Evolutionary conservation across 345 rosid genomes (phyloP).

Genomic region (Citrus reticulata): DNA sequence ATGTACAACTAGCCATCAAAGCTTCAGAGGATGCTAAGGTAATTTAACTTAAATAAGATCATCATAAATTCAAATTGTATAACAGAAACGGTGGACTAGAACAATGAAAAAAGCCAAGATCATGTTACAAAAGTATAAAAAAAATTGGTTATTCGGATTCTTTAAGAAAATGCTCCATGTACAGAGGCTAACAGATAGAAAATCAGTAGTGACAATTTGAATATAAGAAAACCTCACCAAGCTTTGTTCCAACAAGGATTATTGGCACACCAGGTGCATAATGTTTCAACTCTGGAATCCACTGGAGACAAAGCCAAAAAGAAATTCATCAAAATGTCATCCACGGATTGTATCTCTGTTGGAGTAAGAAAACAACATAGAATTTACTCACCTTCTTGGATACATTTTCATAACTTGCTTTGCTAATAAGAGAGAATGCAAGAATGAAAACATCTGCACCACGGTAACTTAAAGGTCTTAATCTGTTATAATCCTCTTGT

Average conservation of each 20-base stretch:
- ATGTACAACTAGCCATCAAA: not conserved
- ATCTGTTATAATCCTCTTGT: conserved; percentile 89
- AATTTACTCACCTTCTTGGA: conserved; percentile 65
- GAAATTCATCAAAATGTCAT: not conserved
- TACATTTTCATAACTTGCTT: conserved; percentile 97
- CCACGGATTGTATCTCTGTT: not conserved
- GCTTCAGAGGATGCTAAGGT: not conserved
- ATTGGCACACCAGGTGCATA: conserved; percentile 94
- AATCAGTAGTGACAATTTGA: not conserved
- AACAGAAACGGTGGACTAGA: not conserved
- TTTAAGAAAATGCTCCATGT: not conserved
- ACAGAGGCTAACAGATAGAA: not conserved
- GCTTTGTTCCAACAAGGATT: conserved; percentile 91
- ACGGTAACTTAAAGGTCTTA: conserved; percentile 90
- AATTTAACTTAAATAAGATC: not conserved
- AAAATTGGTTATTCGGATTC: not conserved
- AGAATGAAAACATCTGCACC: conserved; percentile 97
- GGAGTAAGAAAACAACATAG: not conserved
- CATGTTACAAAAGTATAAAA: not conserved
- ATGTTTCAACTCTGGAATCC: conserved; percentile 98
- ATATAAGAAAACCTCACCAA: conserved; percentile 45
- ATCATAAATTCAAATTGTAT: not conserved
- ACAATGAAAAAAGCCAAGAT: not conserved
- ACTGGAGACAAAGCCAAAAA: conserved; percentile 41
- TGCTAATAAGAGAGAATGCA: conserved; percentile 95